phyloP scores from a whole-genome alignment of 2,329 filamentous ascomycete genomes.

The Exophiala lecanii-corni region DNA sequence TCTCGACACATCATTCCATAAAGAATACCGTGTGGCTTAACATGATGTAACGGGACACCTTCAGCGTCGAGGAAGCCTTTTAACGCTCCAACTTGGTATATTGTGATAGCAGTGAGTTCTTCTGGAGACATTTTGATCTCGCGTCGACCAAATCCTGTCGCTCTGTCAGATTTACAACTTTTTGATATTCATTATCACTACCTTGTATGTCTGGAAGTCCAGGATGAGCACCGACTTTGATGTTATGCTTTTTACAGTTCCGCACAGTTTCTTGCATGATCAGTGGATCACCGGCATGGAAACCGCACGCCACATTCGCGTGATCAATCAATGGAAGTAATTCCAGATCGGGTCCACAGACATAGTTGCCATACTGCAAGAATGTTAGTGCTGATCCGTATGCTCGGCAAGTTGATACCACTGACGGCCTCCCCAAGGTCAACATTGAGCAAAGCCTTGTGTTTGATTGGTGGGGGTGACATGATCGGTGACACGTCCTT shows the following conservation, averaged over 20 bases:
- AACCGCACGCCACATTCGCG: conserved; percentile 60
- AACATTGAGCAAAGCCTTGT: conserved; percentile 48
- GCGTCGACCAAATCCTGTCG: conserved; percentile 59
- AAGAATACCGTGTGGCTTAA: conserved; percentile 59
- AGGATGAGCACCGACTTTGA: conserved; percentile 59
- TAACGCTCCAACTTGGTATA: conserved; percentile 62
- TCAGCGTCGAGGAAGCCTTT: conserved; percentile 57
- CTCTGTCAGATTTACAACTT: not conserved
- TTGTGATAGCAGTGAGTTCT: conserved; percentile 53
- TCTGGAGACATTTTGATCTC: conserved; percentile 56
- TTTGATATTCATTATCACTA: not conserved
- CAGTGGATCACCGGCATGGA: conserved; percentile 57
- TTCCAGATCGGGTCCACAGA: conserved; percentile 54
- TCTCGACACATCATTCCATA: conserved; percentile 55
- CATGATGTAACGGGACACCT: conserved; percentile 53
- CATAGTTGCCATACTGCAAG: conserved; percentile 41
- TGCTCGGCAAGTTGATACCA: not conserved
- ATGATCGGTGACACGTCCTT: conserved; percentile 5
- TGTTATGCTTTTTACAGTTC: conserved; percentile 53
- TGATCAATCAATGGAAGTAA: conserved; percentile 58
- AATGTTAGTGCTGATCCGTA: conserved; percentile 6
- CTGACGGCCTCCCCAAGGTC: conserved; percentile 44
- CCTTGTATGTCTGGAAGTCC: conserved; percentile 55
- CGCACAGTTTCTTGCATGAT: conserved; percentile 60
- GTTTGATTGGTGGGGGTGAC: conserved; percentile 40